phyloP scores from a whole-genome alignment of 2,329 filamentous ascomycete genomes.

The Pseudocercospora vitis region DNA sequence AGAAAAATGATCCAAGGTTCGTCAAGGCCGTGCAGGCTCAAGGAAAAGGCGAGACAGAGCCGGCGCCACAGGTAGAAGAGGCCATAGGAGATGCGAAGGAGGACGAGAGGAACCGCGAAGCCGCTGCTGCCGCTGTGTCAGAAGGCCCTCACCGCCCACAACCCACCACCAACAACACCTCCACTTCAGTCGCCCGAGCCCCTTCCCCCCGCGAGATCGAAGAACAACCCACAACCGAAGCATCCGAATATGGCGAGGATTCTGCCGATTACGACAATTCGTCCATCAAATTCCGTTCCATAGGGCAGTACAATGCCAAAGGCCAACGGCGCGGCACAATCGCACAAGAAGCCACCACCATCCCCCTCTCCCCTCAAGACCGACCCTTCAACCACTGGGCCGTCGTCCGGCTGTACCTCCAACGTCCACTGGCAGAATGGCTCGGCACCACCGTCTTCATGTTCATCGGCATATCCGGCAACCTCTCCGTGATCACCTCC shows the following conservation, averaged over 20 bases:
- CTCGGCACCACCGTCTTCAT: conserved; percentile 46
- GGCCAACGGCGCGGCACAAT: conserved; percentile 14
- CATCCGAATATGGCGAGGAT: background rate
- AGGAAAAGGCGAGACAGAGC: conserved; percentile 29
- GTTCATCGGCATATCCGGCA: conserved; percentile 28
- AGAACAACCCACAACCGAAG: conserved; percentile 1
- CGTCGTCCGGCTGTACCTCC: conserved; percentile 51
- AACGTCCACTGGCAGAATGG: conserved; percentile 64
- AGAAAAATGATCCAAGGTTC: background rate
- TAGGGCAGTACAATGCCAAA: conserved; percentile 11
- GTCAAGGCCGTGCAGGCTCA: conserved; percentile 16
- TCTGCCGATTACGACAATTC: background rate
- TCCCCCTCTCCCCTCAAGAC: background rate
- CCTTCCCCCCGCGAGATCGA: background rate
- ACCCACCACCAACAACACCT: background rate
- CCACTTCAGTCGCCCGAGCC: background rate
- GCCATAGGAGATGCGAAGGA: conserved; percentile 14
- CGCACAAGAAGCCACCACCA: conserved; percentile 13
- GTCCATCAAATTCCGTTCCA: conserved; percentile 9
- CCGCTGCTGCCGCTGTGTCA: too few relatives aligned
- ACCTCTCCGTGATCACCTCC: conserved; percentile 45
- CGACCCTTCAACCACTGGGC: conserved; percentile 51
- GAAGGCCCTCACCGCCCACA: too few relatives aligned
- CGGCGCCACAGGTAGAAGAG: conserved; percentile 26
- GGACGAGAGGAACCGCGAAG: too few relatives aligned